Conservation (phyloP, 805 yeast genomes). For the Wickerhamiella sorbophila region DNA sequence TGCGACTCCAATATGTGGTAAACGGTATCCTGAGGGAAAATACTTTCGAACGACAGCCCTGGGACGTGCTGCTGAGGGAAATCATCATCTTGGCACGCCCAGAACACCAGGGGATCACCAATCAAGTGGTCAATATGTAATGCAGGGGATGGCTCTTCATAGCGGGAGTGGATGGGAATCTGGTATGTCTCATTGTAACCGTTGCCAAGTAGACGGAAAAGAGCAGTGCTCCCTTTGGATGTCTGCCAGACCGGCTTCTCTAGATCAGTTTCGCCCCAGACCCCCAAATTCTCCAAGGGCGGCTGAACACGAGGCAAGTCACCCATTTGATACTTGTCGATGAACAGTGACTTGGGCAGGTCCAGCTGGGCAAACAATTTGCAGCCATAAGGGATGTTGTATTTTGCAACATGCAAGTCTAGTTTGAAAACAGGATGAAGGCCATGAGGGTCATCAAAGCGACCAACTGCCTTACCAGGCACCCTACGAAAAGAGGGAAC, state of each 20-base stretch:
- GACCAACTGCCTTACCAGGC: background rate
- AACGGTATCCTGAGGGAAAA: constrained; percentile 33
- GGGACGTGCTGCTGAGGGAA: constrained; percentile 29
- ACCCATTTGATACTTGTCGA: constrained; percentile 41
- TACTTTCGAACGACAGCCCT: constrained; percentile 32
- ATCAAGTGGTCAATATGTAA: constrained; percentile 16
- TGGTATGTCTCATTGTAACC: constrained; percentile 19
- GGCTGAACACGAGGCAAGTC: constrained; percentile 20
- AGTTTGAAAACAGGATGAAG: constrained; percentile 14
- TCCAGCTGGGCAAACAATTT: constrained; percentile 31
- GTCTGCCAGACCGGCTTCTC: constrained; percentile 41
- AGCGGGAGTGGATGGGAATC: constrained; percentile 39
- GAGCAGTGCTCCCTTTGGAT: constrained; percentile 35
- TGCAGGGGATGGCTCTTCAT: constrained; percentile 28
- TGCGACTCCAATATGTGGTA: constrained; percentile 27
- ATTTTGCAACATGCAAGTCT: constrained; percentile 2
- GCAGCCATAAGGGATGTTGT: constrained; percentile 25
- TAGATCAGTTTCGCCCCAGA: constrained; percentile 43
- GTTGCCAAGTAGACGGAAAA: constrained; percentile 24
- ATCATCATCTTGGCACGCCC: constrained; percentile 34
- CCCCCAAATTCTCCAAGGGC: constrained; percentile 24
- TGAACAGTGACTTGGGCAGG: constrained; percentile 34
- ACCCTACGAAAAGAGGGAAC: constrained; percentile 8
- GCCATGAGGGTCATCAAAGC: constrained; percentile 15
- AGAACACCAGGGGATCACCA: constrained; percentile 33